phyloP scores from a whole-genome alignment of 2,329 filamentous ascomycete species.

The Beauveria bassiana region DNA sequence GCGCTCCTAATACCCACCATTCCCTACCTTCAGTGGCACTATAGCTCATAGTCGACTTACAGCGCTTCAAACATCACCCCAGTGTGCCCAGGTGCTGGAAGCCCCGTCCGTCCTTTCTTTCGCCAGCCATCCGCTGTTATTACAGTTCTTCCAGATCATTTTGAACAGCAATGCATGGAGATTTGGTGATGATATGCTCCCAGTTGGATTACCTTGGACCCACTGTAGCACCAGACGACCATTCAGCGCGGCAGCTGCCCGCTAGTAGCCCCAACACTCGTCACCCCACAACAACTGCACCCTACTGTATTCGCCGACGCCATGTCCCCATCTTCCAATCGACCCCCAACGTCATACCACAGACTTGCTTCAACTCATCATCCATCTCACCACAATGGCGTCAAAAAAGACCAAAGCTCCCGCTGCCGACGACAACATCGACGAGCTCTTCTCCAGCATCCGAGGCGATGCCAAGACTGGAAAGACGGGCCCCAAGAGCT shows the following conservation, averaged over 20 bases:
- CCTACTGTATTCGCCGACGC: background rate
- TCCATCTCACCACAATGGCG: conserved; percentile 37
- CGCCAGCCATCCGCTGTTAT: background rate
- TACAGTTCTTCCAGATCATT: too few relatives aligned
- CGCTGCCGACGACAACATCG: conserved; percentile 53
- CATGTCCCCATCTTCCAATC: background rate
- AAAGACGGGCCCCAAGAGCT: conserved; percentile 36
- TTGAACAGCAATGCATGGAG: too few relatives aligned
- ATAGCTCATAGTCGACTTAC: background rate
- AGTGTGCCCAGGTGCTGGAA: background rate
- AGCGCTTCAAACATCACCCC: background rate
- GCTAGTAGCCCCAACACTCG: background rate
- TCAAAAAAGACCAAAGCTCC: conserved; percentile 50
- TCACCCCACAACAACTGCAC: background rate
- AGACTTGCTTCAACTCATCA: background rate
- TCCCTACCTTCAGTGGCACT: background rate
- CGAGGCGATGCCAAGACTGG: conserved; percentile 43
- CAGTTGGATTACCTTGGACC: too few relatives aligned
- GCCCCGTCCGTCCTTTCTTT: background rate
- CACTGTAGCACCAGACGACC: background rate
- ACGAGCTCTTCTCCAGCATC: conserved; percentile 58
- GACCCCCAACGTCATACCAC: conserved; percentile 5
- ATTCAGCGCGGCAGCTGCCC: background rate
- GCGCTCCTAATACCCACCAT: background rate
- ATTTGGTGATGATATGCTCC: too few relatives aligned